Conservation (phyloP, 805 yeast genomes). For the Wickerhamomyces chaumierensis region DNA sequence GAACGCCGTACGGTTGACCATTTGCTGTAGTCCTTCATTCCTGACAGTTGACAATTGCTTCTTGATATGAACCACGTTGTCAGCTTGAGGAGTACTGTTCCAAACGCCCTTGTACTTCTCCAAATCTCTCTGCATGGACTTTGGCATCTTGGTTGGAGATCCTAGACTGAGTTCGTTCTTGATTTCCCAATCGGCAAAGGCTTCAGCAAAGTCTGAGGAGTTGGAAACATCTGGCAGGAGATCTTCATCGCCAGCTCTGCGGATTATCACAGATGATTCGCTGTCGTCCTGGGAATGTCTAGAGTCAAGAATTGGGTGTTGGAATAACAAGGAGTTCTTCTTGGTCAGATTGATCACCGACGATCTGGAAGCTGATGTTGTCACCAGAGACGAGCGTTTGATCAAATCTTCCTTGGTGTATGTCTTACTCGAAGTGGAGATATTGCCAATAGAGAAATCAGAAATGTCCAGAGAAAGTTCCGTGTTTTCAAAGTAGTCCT, state of each 20-base stretch:
- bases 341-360: constrained; percentile 13
- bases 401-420: constrained; percentile 2
- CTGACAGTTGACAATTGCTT: background rate
- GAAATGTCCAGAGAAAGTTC: constrained; percentile 7
- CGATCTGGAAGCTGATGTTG: constrained; percentile 15
- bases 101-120: background rate
- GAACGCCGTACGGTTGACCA: background rate
- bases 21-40: background rate
- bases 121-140: background rate
- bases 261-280: background rate
- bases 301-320: background rate
- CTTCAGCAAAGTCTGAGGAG: constrained; percentile 36
- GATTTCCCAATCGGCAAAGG: constrained; percentile 25
- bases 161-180: background rate
- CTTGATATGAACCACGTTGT: background rate
- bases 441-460: constrained; percentile 1
- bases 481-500: no score
- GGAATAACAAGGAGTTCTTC: constrained; percentile 10
- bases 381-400: constrained; percentile 11
- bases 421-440: background rate
- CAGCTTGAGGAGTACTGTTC: background rate
- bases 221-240: constrained; percentile 34
- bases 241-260: constrained; percentile 1
- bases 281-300: background rate
- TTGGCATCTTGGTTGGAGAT: constrained; percentile 1